Conservation (phyloP, 1,284 basidiomycete genomes). For the Dichomitus squalens region DNA sequence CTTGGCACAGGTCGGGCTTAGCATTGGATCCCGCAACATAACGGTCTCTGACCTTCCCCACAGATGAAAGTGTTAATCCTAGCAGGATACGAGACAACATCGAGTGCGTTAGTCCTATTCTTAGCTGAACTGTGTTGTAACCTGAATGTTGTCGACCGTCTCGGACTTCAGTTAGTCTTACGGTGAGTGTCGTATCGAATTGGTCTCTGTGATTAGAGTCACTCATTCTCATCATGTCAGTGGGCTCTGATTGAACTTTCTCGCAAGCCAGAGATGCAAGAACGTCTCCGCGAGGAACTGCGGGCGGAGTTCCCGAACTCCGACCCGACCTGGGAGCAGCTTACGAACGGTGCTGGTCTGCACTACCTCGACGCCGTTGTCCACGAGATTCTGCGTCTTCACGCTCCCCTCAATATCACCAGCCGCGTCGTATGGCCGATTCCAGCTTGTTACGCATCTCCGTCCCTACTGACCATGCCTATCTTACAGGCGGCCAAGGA, state of each 20-base stretch:
- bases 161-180: slow-evolving; percentile 23
- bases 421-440: slow-evolving; percentile 22
- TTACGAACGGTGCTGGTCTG: slow-evolving; percentile 30
- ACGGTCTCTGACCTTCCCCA: not conserved
- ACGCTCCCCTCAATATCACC: slow-evolving; percentile 25
- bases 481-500: slow-evolving; percentile 40
- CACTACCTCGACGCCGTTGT: slow-evolving; percentile 40
- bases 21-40: not conserved
- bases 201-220: not conserved
- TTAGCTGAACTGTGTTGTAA: not conserved
- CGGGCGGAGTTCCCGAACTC: slow-evolving; percentile 22
- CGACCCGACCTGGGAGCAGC: slow-evolving; percentile 39
- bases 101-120: slow-evolving; percentile 32
- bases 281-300: slow-evolving; percentile 45
- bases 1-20: slow-evolving; percentile 50
- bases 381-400: slow-evolving; percentile 30
- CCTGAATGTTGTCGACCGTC: not conserved
- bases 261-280: slow-evolving; percentile 37
- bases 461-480: not conserved
- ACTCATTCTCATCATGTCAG: slow-evolving; percentile 4
- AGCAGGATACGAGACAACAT: slow-evolving; percentile 47
- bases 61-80: slow-evolving; percentile 42
- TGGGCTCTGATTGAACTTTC: slow-evolving; percentile 39
- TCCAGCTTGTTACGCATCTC: slow-evolving; percentile 17
- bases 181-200: slow-evolving; percentile 7